These are phyloP conservation scores for Epichloe typhina DNA, from an alignment of 2,329 filamentous ascomycete genomes.

Conservation along the genomic window DNA sequence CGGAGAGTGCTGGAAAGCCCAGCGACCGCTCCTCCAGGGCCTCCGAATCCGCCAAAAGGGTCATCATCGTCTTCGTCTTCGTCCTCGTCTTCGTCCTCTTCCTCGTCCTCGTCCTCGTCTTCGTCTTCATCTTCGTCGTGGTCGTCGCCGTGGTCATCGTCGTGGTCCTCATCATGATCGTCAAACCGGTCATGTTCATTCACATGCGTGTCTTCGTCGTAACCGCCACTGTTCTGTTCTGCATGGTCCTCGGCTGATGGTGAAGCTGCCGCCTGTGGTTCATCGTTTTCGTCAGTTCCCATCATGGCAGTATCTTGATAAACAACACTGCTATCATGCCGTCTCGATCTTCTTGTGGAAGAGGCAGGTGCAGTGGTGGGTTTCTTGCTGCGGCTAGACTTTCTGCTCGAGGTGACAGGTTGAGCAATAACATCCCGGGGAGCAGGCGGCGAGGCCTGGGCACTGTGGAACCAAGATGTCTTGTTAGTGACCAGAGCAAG, in stretches of 20 bases:
- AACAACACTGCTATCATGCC: slow-evolving; percentile 33
- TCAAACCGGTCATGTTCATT: slow-evolving; percentile 23
- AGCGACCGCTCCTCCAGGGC: slow-evolving; percentile 46
- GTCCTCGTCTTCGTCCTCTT: slow-evolving; percentile 20
- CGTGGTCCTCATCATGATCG: slow-evolving; percentile 26
- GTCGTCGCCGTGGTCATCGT: slow-evolving; percentile 14
- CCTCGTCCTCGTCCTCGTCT: slow-evolving; percentile 8
- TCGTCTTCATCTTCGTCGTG: slow-evolving; percentile 21
- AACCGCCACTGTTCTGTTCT: slow-evolving; percentile 24
- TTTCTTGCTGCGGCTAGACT: slow-evolving; percentile 60
- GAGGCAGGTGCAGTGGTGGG: slow-evolving; percentile 30
- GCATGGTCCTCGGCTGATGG: slow-evolving; percentile 22
- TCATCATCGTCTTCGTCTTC: slow-evolving; percentile 51
- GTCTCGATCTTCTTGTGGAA: slow-evolving; percentile 37
- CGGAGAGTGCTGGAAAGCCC: slow-evolving; percentile 69
- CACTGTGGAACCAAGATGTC: slow-evolving; percentile 8
- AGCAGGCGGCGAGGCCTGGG: slow-evolving; percentile 41
- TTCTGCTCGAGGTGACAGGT: slow-evolving; percentile 55
- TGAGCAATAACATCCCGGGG: slow-evolving; percentile 44
- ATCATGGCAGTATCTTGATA: slow-evolving; percentile 61
- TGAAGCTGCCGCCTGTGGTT: slow-evolving; percentile 28
- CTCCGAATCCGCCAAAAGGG: slow-evolving; percentile 56
- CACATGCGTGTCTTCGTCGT: slow-evolving; percentile 14
- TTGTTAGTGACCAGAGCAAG: slow-evolving; percentile 5
- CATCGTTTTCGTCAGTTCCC: slow-evolving; percentile 46